Base-by-base conservation (phyloP, 441 rosid genomes). In the Adansonia grandidieri region DNA sequence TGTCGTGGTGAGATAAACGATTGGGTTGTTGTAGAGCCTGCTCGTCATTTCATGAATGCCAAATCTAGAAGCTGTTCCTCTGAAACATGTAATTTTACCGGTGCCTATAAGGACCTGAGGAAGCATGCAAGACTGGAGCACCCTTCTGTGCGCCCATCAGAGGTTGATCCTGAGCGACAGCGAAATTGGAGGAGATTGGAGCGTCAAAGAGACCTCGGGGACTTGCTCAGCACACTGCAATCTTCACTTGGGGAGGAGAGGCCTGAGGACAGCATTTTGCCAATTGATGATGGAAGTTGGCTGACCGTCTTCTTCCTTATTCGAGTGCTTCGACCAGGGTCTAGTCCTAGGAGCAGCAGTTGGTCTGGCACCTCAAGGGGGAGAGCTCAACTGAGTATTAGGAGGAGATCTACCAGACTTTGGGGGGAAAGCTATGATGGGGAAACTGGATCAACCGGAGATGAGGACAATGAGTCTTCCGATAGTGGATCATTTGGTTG, bases 131-230 rank as follows among this genome's bases (percentile, higher is more conserved):
- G 98, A 89, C 44, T 84, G 20, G 93, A 81, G 44, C 99, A 96
- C 77, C 99, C 99, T 0, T 85, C 88, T 50, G 95, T 85, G 10
- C 92, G 99, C 19, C 99, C 99, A 28, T 85, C 98, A 44, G 95
- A 88, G 85, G 91, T 89, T 66, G 98, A 96, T 80, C 99, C 95
- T 2, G 98, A 91, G 84, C 84, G 99, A 76, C 91, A 92, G 76
- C 93, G 93, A 58, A 89, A 82, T 77, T 96, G 99, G 99, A 91
- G 98, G 87, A 88, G 94, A 86, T 79, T 96, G 81, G 98, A 96
- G 86, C 96, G 95, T 22, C 96, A 94, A 85, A 92, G 99, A 83
- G 99, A 96, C 78, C 81, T 94, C n/a, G 99, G 98, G 5, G 98
- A 96, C 88, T 82, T 96, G 81, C 87, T 94, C 40, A 94, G 99